A percentile compares a stretch with the other conserved stretches of the same genome.
Conservation (phyloP, 2,329 filamentous ascomycete species). For the Aspergillus japonicus region DNA sequence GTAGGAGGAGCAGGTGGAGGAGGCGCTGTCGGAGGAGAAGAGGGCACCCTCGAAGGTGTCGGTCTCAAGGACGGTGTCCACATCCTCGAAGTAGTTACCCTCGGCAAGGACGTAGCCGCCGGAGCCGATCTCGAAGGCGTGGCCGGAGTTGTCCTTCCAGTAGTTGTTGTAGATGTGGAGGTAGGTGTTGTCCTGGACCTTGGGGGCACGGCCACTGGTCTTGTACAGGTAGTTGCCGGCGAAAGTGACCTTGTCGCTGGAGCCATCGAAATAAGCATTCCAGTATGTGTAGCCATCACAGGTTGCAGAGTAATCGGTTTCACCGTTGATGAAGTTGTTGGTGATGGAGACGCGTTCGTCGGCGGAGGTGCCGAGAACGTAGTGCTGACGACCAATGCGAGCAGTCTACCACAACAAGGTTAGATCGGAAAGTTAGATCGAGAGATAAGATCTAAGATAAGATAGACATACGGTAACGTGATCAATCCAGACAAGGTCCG, state of each 20-base stretch:
- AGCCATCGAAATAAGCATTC: slow-evolving; percentile 58
- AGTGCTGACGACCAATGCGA: slow-evolving; percentile 59
- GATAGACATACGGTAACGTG: slow-evolving; percentile 43
- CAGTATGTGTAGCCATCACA: slow-evolving; percentile 67
- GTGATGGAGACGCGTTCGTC: slow-evolving; percentile 59
- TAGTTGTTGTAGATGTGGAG: slow-evolving; percentile 62
- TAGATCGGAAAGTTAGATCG: neutral
- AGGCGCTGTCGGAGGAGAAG: slow-evolving; percentile 44
- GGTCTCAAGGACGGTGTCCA: slow-evolving; percentile 43
- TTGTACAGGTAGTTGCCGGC: slow-evolving; percentile 63
- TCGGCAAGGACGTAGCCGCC: slow-evolving; percentile 53
- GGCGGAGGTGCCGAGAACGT: slow-evolving; percentile 56
- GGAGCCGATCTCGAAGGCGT: slow-evolving; percentile 55
- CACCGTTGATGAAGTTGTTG: slow-evolving; percentile 60
- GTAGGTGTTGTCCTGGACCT: slow-evolving; percentile 56
- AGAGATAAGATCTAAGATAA: neutral
- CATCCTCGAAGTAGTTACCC: slow-evolving; percentile 59
- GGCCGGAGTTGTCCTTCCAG: slow-evolving; percentile 55
- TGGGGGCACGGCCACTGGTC: slow-evolving; percentile 57
- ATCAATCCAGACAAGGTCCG: slow-evolving; percentile 50
- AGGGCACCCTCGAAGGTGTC: slow-evolving; percentile 38
- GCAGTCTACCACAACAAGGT: slow-evolving; percentile 42
- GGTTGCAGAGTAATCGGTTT: slow-evolving; percentile 54
- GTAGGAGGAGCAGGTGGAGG: slow-evolving; percentile 40
- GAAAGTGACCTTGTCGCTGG: slow-evolving; percentile 57